phyloP scores from a whole-genome alignment of 1,139 yeast species.

The Yamadazyma oceani region DNA sequence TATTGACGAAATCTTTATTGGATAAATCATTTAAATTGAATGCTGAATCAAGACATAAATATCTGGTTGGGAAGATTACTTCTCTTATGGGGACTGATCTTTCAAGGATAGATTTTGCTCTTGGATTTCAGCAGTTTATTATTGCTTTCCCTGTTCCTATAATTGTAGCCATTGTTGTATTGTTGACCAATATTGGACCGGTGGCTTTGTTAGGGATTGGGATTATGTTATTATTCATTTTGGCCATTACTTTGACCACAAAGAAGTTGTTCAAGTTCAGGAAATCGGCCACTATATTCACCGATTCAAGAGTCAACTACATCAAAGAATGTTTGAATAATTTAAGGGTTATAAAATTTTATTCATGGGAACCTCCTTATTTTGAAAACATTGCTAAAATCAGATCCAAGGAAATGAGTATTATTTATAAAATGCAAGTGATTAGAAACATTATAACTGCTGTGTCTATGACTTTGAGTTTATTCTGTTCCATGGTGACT shows the following conservation, averaged over 20 bases:
- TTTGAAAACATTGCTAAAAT: slow-evolving; percentile 43
- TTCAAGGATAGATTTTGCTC: slow-evolving; percentile 37
- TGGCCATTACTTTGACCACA: slow-evolving; percentile 23
- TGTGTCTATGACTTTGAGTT: slow-evolving; percentile 58
- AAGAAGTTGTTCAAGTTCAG: slow-evolving; percentile 28
- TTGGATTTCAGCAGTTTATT: slow-evolving; percentile 34
- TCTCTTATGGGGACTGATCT: slow-evolving; percentile 45
- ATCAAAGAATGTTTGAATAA: slow-evolving; percentile 39
- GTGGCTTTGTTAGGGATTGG: slow-evolving; percentile 37
- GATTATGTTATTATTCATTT: slow-evolving; percentile 27
- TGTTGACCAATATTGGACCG: slow-evolving; percentile 36
- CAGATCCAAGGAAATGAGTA: slow-evolving; percentile 51
- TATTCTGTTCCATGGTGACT: slow-evolving; percentile 68
- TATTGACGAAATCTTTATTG: slow-evolving; percentile 64
- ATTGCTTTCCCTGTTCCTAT: slow-evolving; percentile 34
- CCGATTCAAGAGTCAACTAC: slow-evolving; percentile 36
- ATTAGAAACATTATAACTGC: slow-evolving; percentile 62
- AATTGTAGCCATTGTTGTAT: slow-evolving; percentile 31
- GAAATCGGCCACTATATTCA: slow-evolving; percentile 28
- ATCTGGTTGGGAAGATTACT: slow-evolving; percentile 68
- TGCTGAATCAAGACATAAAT: slow-evolving; percentile 57
- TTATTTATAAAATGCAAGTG: slow-evolving; percentile 51
- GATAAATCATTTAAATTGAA: slow-evolving; percentile 67
- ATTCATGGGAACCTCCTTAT: slow-evolving; percentile 72
- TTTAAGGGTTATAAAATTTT: slow-evolving; percentile 37